Evolutionary conservation across 2,329 filamentous ascomycete species (phyloP), one percentile per base, ranked within the genome.

Genomic region (Cladosporium sp.): DNA sequence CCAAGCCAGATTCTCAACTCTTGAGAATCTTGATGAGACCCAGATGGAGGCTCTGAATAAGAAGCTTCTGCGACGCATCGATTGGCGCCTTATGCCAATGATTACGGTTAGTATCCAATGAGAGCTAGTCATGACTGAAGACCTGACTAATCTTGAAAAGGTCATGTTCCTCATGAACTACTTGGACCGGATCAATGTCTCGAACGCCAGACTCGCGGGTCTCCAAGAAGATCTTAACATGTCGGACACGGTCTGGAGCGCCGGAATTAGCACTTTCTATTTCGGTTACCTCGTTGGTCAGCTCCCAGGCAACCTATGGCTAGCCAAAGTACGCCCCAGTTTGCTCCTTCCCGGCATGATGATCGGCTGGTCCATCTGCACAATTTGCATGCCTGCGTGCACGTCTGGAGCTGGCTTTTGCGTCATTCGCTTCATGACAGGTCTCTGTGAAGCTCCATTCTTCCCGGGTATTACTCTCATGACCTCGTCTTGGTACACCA

Each of bases 401-500:
- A 78, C 72, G 35, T 77, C 63, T 61, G 72, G 73, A 5, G 70
- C 68, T 53, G 74, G 78, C 4, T 78, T 80, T 67, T 73, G 78
- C 11, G 71, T 76, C 0, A 75, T 78, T 57, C 74, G 78, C 12
- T 78, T 79, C 71, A 68, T 80, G 40, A 72, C 79, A 5, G 78
- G 78, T 16, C 72, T 80, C 28, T 71, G 77, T 11, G 78, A 80
- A 67, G 78, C 76, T 12, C 77, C 77, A 0, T 80, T 79, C 67
- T 69, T 80, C 23, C 78, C 78, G 1, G 78, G 76, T 31, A 75
- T 78, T 10, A 70, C 78, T 1, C 71, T 78, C 23, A 77, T 66
- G 64, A 78, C 1, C 21, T 81, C 79, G 0, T 81, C 80, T 0
- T 83, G 81, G 81, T 83, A 83, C 66, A 83, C 78, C 0, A 80